Evolutionary conservation across 1,284 basidiomycete species (phyloP).

Genomic region (Austropuccinia psidii): DNA sequence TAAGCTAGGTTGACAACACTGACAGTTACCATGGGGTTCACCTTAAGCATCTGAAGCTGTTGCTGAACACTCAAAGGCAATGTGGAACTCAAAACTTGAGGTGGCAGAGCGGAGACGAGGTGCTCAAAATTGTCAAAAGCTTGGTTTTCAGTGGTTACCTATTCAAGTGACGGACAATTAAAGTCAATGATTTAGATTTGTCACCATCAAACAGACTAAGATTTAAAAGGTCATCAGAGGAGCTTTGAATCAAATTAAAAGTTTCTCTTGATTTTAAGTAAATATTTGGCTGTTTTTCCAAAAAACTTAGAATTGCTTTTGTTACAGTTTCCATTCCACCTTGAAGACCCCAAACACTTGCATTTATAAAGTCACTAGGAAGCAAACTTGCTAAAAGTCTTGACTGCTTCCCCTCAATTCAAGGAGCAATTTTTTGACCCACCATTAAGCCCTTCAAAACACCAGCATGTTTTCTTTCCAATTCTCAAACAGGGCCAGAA

Average conservation of each 20-base stretch:
- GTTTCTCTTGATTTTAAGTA: slow-evolving; percentile 53
- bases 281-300: slow-evolving; percentile 57
- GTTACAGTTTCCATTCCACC: slow-evolving; percentile 69
- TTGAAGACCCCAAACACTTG: slow-evolving; percentile 69
- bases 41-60: slow-evolving; percentile 56
- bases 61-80: slow-evolving; percentile 50
- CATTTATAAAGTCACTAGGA: slow-evolving; percentile 38
- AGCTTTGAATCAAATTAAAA: slow-evolving; percentile 49
- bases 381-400: background rate
- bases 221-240: slow-evolving; percentile 45
- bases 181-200: too few species aligned
- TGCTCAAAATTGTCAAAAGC: slow-evolving; percentile 5
- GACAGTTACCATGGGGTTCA: slow-evolving; percentile 53
- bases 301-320: slow-evolving; percentile 53
- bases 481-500: slow-evolving; percentile 65
- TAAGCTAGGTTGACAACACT: slow-evolving; percentile 61
- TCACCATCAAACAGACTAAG: slow-evolving; percentile 38
- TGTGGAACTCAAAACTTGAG: slow-evolving; percentile 41
- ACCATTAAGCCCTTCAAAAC: slow-evolving; percentile 60
- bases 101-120: slow-evolving; percentile 40
- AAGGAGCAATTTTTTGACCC: slow-evolving; percentile 41
- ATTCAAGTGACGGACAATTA: background rate
- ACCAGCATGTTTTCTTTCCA: slow-evolving; percentile 63
- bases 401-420: slow-evolving; percentile 14
- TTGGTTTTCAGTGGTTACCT: background rate